Conservation (phyloP, 306 rosid species). For the Oemleria cerasiformis region DNA sequence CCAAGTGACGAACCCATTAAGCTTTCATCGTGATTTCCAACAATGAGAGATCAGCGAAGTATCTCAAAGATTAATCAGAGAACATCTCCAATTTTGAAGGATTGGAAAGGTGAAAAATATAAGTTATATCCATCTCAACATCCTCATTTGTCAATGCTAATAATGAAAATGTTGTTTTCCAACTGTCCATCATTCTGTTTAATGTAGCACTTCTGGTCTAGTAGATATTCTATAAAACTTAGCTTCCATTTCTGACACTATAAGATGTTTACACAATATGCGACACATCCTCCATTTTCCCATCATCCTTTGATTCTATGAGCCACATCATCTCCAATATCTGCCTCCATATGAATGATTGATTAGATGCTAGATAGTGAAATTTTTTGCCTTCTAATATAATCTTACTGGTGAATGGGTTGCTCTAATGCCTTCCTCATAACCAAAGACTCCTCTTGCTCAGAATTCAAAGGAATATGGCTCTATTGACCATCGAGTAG, state of each 20-base stretch:
- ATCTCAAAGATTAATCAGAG: slow-evolving; percentile 22
- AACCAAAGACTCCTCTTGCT: not conserved
- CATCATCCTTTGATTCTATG: no score
- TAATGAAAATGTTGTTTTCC: not conserved
- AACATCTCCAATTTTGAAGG: slow-evolving; percentile 24
- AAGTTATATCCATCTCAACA: not conserved
- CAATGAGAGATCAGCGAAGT: not conserved
- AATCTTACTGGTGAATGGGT: not conserved
- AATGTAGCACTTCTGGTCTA: not conserved
- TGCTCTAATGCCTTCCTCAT: not conserved
- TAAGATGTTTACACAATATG: not conserved
- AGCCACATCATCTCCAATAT: no score
- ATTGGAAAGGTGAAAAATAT: slow-evolving; percentile 36
- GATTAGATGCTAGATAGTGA: not conserved
- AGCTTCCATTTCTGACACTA: not conserved
- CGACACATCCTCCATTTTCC: no score
- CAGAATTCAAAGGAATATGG: not conserved
- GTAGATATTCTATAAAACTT: not conserved
- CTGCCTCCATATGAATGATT: not conserved
- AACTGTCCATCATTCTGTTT: not conserved
- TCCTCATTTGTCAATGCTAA: not conserved
- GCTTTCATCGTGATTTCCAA: slow-evolving; percentile 34
- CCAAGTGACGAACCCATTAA: slow-evolving; percentile 52
- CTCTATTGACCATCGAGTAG: not conserved
- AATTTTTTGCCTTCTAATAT: not conserved